A percentile compares a stretch with the other conserved stretches of the same genome.
phyloP scores from a whole-genome alignment of 208 protist species.

The Hexamita inflata region DNA sequence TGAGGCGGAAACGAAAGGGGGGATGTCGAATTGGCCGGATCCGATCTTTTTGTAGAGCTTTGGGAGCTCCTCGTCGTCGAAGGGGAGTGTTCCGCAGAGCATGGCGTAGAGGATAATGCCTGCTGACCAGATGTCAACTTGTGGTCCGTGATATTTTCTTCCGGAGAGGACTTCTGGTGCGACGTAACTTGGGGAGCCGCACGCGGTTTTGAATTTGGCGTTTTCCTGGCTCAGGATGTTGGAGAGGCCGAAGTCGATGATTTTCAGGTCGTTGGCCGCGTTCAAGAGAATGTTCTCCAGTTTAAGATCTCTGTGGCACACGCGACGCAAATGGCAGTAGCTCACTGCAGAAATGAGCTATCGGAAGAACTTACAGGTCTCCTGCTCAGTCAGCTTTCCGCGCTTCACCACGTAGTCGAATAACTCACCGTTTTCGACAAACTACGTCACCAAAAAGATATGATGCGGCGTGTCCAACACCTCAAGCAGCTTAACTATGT shows the following conservation, averaged over 20 bases:
- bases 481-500: slow-evolving; percentile 56
- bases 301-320: slow-evolving; percentile 74
- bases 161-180: slow-evolving; percentile 72
- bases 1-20: slow-evolving; percentile 16
- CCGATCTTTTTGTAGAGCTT: slow-evolving; percentile 69
- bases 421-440: slow-evolving; percentile 59
- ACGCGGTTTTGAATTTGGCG: slow-evolving; percentile 60
- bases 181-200: slow-evolving; percentile 76
- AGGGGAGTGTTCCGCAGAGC: slow-evolving; percentile 68
- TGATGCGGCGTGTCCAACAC: slow-evolving; percentile 52
- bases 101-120: slow-evolving; percentile 77
- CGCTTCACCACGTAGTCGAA: slow-evolving; percentile 55
- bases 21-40: slow-evolving; percentile 56
- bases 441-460: slow-evolving; percentile 54
- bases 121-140: slow-evolving; percentile 74
- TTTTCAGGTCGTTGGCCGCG: slow-evolving; percentile 50
- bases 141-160: slow-evolving; percentile 65
- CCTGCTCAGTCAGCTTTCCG: slow-evolving; percentile 48
- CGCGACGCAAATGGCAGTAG: slow-evolving; percentile 53
- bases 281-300: slow-evolving; percentile 74
- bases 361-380: slow-evolving; percentile 53
- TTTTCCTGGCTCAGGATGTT: slow-evolving; percentile 70
- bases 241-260: slow-evolving; percentile 79
- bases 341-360: slow-evolving; percentile 55
- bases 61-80: slow-evolving; percentile 69